Evolutionary conservation across 768 basidiomycete species (phyloP).

Genomic region (Leccinum broughii): DNA sequence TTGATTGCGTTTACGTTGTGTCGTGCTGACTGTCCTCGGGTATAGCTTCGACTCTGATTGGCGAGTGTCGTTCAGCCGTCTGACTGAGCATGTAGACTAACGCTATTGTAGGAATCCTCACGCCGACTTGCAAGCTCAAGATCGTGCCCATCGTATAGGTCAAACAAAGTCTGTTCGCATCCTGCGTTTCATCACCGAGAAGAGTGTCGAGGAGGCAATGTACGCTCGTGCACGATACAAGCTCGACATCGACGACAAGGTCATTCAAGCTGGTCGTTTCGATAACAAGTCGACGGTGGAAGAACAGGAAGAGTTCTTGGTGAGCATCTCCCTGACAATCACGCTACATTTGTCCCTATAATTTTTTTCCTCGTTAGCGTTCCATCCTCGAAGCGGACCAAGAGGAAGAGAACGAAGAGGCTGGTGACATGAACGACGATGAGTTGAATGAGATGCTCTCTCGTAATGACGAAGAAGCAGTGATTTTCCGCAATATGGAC

Average conservation of each 20-base stretch:
- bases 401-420: conserved; percentile 87
- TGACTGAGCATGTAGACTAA: conserved; percentile 1
- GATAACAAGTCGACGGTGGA: conserved; percentile 98
- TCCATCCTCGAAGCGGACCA: conserved; percentile 89
- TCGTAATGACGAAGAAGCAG: conserved; percentile 76
- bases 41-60: conserved; percentile 79
- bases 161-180: conserved; percentile 98
- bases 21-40: conserved; percentile 11
- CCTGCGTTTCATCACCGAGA: conserved; percentile 94
- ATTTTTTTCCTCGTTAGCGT: conserved; percentile 48
- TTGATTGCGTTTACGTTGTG: neutral
- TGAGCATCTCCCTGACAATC: conserved; percentile 36
- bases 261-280: conserved; percentile 98
- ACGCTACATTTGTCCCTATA: neutral
- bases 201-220: conserved; percentile 98
- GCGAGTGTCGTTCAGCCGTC: conserved; percentile 27
- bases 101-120: conserved; percentile 82
- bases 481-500: conserved; percentile 82
- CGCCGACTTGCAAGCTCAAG: conserved; percentile 98
- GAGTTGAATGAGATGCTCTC: conserved; percentile 94
- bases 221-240: conserved; percentile 93
- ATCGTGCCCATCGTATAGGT: conserved; percentile 99
- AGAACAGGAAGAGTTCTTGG: conserved; percentile 94
- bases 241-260: conserved; percentile 98
- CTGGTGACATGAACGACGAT: conserved; percentile 90